Conservation (phyloP, 2,329 filamentous ascomycete species). For the Neoascochyta sp. region DNA sequence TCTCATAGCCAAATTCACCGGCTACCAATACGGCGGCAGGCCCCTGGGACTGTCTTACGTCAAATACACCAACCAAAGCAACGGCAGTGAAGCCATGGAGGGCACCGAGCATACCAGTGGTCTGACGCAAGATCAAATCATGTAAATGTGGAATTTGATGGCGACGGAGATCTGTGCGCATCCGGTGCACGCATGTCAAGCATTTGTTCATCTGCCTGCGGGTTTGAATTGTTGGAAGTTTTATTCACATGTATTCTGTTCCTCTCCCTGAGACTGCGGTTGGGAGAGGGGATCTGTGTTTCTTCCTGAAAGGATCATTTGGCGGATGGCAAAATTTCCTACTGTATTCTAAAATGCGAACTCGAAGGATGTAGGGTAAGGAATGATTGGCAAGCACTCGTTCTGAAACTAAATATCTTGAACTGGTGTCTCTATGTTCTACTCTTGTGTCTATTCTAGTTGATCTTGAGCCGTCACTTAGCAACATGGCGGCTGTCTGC, state of each 20-base stretch:
- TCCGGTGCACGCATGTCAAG: background rate
- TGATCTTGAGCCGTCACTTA: too few relatives aligned
- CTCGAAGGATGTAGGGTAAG: slow-evolving; percentile 8
- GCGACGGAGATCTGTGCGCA: too few relatives aligned
- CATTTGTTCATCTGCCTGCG: slow-evolving; percentile 4
- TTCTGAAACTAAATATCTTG: too few relatives aligned
- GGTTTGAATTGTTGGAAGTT: slow-evolving; percentile 13
- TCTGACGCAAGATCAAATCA: slow-evolving; percentile 96
- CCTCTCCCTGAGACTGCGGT: slow-evolving; percentile 17
- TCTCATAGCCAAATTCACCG: slow-evolving; percentile 78
- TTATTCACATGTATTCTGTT: slow-evolving; percentile 13
- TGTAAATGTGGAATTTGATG: slow-evolving; percentile 68
- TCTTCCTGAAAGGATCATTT: slow-evolving; percentile 9
- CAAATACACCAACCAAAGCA: slow-evolving; percentile 75
- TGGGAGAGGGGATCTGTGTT: slow-evolving; percentile 12
- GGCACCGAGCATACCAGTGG: slow-evolving; percentile 65
- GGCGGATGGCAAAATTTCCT: slow-evolving; percentile 28
- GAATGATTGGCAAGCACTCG: slow-evolving; percentile 4
- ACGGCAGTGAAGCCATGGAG: slow-evolving; percentile 71
- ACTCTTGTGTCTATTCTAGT: too few relatives aligned
- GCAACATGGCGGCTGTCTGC: background rate
- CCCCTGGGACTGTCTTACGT: slow-evolving; percentile 91
- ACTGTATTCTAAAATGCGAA: slow-evolving; percentile 36
- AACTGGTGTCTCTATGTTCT: too few relatives aligned
- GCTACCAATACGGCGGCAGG: slow-evolving; percentile 93